phyloP scores from a whole-genome alignment of 2,329 filamentous ascomycete species.

The Tolypocladium sp. region DNA sequence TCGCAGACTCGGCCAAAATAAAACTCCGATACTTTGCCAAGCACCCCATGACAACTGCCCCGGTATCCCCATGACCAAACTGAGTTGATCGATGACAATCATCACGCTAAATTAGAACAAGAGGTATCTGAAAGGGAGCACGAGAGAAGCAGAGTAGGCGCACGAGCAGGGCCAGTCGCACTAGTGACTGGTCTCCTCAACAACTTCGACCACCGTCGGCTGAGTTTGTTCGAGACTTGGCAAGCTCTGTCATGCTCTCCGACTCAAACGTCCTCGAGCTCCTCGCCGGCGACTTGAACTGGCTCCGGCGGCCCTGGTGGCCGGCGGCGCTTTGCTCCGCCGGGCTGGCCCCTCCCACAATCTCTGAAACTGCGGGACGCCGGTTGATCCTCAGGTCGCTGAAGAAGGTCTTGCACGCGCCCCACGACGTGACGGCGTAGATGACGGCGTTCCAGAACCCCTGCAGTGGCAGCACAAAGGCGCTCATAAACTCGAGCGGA shows the following conservation, averaged over 20 bases:
- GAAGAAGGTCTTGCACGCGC: conserved; percentile 45
- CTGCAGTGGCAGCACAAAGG: conserved; percentile 70
- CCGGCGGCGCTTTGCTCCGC: conserved; percentile 1
- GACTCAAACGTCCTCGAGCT: conserved; percentile 30
- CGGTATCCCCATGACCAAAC: background rate
- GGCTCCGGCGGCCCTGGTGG: background rate
- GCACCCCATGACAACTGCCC: background rate
- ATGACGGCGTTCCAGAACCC: conserved; percentile 80
- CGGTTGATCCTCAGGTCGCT: conserved; percentile 23
- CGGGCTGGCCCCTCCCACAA: conserved; percentile 16
- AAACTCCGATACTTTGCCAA: background rate
- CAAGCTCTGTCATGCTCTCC: conserved; percentile 43
- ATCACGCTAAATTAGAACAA: background rate
- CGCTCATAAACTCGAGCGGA: conserved; percentile 58
- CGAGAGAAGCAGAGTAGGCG: background rate
- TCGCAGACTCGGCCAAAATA: background rate
- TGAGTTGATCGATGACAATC: background rate
- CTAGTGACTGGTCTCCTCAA: background rate
- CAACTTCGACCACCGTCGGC: conserved; percentile 16
- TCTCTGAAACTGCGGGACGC: conserved; percentile 22
- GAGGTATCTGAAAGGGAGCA: background rate
- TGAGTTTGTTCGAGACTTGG: conserved; percentile 26
- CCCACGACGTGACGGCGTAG: conserved; percentile 61
- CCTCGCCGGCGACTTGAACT: conserved; percentile 21
- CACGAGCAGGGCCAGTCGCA: background rate